Percentiles rank a stretch among this genome's conserved stretches.
Evolutionary conservation across 163 green algal genomes (phyloP).

Genomic region (Trebouxiophyceae sp.): DNA sequence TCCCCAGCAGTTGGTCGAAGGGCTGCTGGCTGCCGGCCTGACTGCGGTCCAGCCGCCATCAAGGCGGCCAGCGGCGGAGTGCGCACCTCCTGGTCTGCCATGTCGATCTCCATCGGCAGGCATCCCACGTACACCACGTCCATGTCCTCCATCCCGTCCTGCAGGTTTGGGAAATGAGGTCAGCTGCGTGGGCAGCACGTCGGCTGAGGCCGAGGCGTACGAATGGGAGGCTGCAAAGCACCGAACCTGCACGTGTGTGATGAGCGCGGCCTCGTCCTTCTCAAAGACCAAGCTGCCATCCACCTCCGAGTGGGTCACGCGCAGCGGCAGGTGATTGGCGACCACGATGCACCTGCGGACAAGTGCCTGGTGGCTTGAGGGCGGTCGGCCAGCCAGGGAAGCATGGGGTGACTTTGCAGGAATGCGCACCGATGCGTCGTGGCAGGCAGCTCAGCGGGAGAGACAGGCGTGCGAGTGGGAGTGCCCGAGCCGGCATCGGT

Average conservation of each 20-base stretch:
- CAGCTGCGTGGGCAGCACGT: too few relatives aligned
- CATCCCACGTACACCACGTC: slow-evolving; percentile 88
- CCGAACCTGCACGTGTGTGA: slow-evolving; percentile 78
- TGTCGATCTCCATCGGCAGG: slow-evolving; percentile 69
- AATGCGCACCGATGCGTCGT: too few relatives aligned
- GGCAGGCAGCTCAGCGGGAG: not conserved
- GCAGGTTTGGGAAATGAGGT: slow-evolving; percentile 1
- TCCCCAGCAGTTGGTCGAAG: not conserved
- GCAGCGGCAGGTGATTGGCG: slow-evolving; percentile 78
- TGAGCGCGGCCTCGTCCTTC: slow-evolving; percentile 90
- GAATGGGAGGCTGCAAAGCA: too few relatives aligned
- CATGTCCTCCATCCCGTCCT: slow-evolving; percentile 69
- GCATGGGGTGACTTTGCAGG: not conserved
- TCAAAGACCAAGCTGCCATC: slow-evolving; percentile 73
- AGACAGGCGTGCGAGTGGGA: not conserved
- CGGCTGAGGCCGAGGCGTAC: too few relatives aligned
- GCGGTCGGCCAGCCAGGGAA: not conserved
- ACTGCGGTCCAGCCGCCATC: not conserved
- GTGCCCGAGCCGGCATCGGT: not conserved
- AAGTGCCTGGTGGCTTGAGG: not conserved
- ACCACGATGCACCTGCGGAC: slow-evolving; percentile 75
- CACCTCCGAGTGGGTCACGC: slow-evolving; percentile 23
- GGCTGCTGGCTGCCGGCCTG: not conserved
- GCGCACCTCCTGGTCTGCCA: slow-evolving; percentile 70
- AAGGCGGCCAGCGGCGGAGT: not conserved